These are phyloP conservation scores for Penicillium macrosclerotiorum DNA, from an alignment of 495 filamentous ascomycete genomes.

Conservation along the genomic window DNA sequence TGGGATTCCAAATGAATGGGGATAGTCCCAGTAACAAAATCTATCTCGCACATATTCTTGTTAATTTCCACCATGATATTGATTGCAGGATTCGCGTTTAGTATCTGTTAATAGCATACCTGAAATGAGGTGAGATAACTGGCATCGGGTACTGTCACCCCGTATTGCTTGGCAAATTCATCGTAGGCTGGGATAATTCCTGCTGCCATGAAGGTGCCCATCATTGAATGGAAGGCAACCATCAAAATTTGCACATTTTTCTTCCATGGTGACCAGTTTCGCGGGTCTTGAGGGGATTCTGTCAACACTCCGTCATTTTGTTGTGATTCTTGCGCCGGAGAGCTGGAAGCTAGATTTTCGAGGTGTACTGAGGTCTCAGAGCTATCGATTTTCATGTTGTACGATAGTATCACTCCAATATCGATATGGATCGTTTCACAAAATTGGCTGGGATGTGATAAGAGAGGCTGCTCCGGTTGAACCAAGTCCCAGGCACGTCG, in stretches of 20 bases:
- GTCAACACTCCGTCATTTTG: not conserved
- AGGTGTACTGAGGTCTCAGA: conserved; percentile 16
- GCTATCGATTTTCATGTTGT: conserved; percentile 7
- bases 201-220: conserved; percentile 33
- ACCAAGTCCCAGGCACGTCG: too few relatives aligned
- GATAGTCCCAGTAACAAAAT: conserved; percentile 30
- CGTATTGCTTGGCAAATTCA: conserved; percentile 23
- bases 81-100: not conserved
- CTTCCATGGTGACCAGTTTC: conserved; percentile 31
- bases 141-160: conserved; percentile 22
- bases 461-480: too few relatives aligned
- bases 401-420: too few relatives aligned
- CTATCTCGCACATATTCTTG: conserved; percentile 1
- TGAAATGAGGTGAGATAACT: conserved; percentile 34
- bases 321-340: not conserved
- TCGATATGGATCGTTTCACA: too few relatives aligned
- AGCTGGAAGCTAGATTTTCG: conserved; percentile 9
- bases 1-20: conserved; percentile 32
- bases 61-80: not conserved
- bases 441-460: too few relatives aligned
- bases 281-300: conserved; percentile 18
- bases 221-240: conserved; percentile 37
- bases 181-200: conserved; percentile 34
- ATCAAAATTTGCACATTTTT: conserved; percentile 34
- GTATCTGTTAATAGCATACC: conserved; percentile 11